Base-by-base conservation (phyloP, 371 early-diverging fungal genomes). In the Gilbertella persicaria region DNA sequence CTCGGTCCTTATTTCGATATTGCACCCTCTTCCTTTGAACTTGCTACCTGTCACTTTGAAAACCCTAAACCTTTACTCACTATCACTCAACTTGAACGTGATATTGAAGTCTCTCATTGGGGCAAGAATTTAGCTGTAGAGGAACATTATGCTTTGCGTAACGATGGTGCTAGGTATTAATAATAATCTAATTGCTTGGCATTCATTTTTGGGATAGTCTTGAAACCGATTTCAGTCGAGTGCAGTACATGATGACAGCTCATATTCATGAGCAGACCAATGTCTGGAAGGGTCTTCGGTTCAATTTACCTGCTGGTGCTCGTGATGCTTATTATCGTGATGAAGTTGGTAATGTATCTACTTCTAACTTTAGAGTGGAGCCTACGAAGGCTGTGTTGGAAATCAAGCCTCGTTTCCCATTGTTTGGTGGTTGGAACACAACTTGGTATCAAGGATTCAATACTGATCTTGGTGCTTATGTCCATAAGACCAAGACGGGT, bases 371-470 rank as follows among this genome's bases (percentile, higher is more conserved):
- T 66, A 71, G 70, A 44, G 53, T 73, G 16, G 85, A 83, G 21
- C 48, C 50, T 1, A 60, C 75, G 10, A 52, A 61, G 12, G 66
- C 84, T 14, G 59, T 88, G 2, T 69, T 98, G 57, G 79, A 87
- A 35, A 70, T 97, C 17, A 62, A 64, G 26, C 97, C 98, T 20
- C 86, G 98, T 21, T 98, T 88, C 72, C 97, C 98, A 19, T 48
- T 99, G 2, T 92, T 86, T 70, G 99, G 99, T 58, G 95, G 96
- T 14, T 97, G 98, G 98, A 87, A 86, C 51, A 96, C 94, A 61
- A 88, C 90, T 12, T 99, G 92, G 91, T 88, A 86, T 65, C 89
- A 92, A 56, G 96, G 97, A 2, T 99, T 92, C 78, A 87, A 91
- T 50, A 82, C 87, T 20, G 86, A 88, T 30, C 60, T 91, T 35